phyloP scores from a whole-genome alignment of 805 yeast species.

The Zygoascus ofunaensis region DNA sequence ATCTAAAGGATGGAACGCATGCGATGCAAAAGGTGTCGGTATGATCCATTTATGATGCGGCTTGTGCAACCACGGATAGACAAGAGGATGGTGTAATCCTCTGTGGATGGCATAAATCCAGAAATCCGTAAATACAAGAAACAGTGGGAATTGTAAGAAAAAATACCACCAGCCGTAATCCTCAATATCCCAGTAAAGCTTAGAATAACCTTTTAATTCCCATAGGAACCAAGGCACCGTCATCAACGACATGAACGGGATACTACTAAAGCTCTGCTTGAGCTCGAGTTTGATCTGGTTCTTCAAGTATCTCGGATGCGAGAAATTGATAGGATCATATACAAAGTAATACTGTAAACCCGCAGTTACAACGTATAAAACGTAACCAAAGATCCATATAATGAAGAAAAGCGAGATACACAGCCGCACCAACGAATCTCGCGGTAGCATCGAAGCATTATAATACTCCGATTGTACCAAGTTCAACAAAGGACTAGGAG shows the following conservation, averaged over 20 bases:
- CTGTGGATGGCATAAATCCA: slow-evolving; percentile 88
- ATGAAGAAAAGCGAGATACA: slow-evolving; percentile 52
- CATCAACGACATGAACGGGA: slow-evolving; percentile 79
- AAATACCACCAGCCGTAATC: slow-evolving; percentile 67
- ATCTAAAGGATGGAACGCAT: slow-evolving; percentile 97
- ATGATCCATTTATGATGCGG: slow-evolving; percentile 99
- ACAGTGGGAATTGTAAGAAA: slow-evolving; percentile 58
- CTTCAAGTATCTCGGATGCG: slow-evolving; percentile 92
- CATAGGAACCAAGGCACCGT: slow-evolving; percentile 86
- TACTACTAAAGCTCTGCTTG: slow-evolving; percentile 64
- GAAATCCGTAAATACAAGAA: slow-evolving; percentile 88
- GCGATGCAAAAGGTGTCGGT: slow-evolving; percentile 96
- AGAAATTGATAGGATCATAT: slow-evolving; percentile 81
- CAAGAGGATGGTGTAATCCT: slow-evolving; percentile 83
- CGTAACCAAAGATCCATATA: slow-evolving; percentile 77
- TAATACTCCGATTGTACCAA: slow-evolving; percentile 42
- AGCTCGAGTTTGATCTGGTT: slow-evolving; percentile 87
- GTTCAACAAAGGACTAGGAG: not conserved
- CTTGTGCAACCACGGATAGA: slow-evolving; percentile 82
- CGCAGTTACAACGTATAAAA: slow-evolving; percentile 70
- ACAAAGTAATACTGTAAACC: slow-evolving; percentile 65
- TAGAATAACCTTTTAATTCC: slow-evolving; percentile 78
- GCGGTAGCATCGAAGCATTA: slow-evolving; percentile 56
- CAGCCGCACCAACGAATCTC: slow-evolving; percentile 71
- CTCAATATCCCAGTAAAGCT: slow-evolving; percentile 56